Base-by-base conservation (phyloP, 23 red algal genomes). In the Chondrus crispus region DNA sequence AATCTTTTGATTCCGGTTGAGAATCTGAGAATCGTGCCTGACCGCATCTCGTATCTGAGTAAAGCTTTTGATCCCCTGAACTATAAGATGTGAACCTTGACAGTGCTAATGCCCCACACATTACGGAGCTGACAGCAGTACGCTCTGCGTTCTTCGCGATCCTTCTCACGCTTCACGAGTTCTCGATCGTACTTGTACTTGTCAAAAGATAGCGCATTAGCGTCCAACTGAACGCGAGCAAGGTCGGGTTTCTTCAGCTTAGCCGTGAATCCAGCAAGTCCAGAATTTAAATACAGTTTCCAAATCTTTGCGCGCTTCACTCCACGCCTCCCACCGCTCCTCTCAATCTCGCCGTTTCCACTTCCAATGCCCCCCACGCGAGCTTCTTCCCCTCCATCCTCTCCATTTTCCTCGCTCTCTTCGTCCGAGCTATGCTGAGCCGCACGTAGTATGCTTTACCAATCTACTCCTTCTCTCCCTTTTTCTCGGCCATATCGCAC, bases 31-130 rank as follows among this genome's bases (percentile, higher is more conserved):
- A 52, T 92, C 43, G 18, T 84, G 42, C 5, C 13, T 22, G 3
- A 51, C 76, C 13, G 89, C 89, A 6, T 51, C 41, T 7, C 89
- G 75, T 16, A 92, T 60, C 40, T 82, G 50, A 70, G 3, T 3
- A 43, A 92, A 74, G 12, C 42, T 46, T 14, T 79, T 82, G 18
- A 92, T 84, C 41, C 79, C 79, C 19, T 82, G 16, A 13, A 77
- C 58, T 19, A 92, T 57, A 3, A 92, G 77, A 42, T 55, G 28
- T 77, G 72, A 30, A 77, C 89, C 78, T 92, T 92, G 35, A 84
- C 89, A 6, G 89, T 75, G 26, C 89, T 77, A 2, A 92, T 32
- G 1, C 89, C 89, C 89, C 89, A 92, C 20, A 92, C 78, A 11
- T 52, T 35, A 22, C 89, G n/a, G n/a, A n/a, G n/a, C n/a, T n/a